A percentile compares a stretch with the other conserved stretches of the same genome.
Evolutionary conservation across 768 basidiomycete species (phyloP).

Genomic region (Naganishia vishniacii): DNA sequence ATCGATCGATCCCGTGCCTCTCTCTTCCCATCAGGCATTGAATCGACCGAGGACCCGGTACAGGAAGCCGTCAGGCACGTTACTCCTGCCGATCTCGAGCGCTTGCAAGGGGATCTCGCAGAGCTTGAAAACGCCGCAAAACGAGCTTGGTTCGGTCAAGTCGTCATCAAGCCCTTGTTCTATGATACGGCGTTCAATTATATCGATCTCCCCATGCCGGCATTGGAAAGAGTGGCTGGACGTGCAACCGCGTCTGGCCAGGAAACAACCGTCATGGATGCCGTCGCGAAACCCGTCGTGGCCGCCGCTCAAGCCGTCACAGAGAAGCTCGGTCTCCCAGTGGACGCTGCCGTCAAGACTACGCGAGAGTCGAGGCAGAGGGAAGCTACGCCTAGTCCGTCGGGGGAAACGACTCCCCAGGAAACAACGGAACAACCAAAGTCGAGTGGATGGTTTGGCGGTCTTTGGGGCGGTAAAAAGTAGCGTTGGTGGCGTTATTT

Average conservation of each 20-base stretch:
- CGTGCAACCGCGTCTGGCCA: constrained; percentile 49
- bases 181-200: constrained; percentile 94
- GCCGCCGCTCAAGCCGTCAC: constrained; percentile 6
- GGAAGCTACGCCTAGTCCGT: constrained; percentile 71
- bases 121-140: constrained; percentile 39
- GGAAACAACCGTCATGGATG: constrained; percentile 3
- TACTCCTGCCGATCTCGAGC: constrained; percentile 2
- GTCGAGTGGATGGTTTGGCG: constrained; percentile 41
- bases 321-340: neutral
- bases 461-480: constrained; percentile 39
- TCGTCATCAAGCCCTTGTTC: constrained; percentile 78
- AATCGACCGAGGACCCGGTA: neutral
- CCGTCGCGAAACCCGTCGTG: constrained; percentile 15
- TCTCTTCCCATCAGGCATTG: constrained; percentile 22
- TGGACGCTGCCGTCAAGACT: constrained; percentile 58
- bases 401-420: constrained; percentile 55
- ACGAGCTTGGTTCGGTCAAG: constrained; percentile 44
- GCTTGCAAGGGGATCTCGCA: constrained; percentile 6
- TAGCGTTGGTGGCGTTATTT: neutral
- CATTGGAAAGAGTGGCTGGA: constrained; percentile 65
- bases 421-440: constrained; percentile 24
- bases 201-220: constrained; percentile 76
- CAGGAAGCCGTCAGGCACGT: neutral
- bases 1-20: constrained; percentile 30
- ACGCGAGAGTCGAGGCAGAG: constrained; percentile 67